Percentiles rank a stretch among this genome's conserved stretches.
phyloP scores from a whole-genome alignment of 805 yeast species.

The Hanseniaspora lindneri region DNA sequence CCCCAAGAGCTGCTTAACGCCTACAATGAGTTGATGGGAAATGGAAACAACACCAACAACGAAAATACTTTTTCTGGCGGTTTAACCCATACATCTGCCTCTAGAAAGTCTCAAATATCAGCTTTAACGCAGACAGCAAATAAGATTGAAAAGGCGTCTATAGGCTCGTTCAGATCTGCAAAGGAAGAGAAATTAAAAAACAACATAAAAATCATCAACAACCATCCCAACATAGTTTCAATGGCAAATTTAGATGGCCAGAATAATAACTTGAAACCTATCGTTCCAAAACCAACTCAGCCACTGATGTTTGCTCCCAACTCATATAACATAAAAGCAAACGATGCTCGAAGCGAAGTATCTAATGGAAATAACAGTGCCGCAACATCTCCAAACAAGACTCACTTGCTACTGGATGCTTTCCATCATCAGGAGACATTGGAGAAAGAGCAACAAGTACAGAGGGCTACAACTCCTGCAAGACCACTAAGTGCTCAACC shows the following conservation, averaged over 20 bases:
- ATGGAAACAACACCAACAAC: neutral
- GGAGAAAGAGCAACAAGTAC: slow-evolving; percentile 4
- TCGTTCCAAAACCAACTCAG: neutral
- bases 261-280: neutral
- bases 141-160: slow-evolving; percentile 12
- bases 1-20: slow-evolving; percentile 19
- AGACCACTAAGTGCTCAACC: slow-evolving; percentile 4
- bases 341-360: neutral
- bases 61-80: neutral
- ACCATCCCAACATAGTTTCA: neutral
- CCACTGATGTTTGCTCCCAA: neutral
- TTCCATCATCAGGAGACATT: slow-evolving; percentile 14
- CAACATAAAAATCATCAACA: neutral
- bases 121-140: slow-evolving; percentile 12
- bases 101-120: slow-evolving; percentile 11
- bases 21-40: slow-evolving; percentile 16
- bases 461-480: slow-evolving; percentile 3
- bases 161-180: neutral
- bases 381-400: slow-evolving; percentile 12
- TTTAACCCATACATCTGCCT: neutral
- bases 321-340: neutral
- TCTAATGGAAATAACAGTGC: slow-evolving; percentile 1
- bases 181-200: neutral
- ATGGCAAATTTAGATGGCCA: neutral
- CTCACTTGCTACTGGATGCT: slow-evolving; percentile 11